phyloP scores from a whole-genome alignment of 805 yeast genomes.

The Cyberlindnera bimundalis region DNA sequence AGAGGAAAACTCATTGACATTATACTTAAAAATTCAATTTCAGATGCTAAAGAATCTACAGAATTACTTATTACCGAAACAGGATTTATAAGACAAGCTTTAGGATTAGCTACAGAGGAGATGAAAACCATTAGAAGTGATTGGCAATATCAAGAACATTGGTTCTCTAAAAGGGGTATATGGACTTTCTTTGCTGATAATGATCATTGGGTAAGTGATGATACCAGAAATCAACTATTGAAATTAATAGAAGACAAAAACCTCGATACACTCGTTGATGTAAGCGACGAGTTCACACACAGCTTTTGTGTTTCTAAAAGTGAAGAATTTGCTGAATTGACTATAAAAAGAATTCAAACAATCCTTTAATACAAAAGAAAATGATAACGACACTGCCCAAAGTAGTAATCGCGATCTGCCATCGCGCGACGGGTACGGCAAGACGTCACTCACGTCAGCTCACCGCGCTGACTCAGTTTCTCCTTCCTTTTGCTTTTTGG shows the following conservation, averaged over 20 bases:
- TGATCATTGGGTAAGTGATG: constrained; percentile 64
- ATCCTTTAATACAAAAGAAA: neutral
- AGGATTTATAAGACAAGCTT: constrained; percentile 48
- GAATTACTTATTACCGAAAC: constrained; percentile 39
- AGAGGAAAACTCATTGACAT: constrained; percentile 1
- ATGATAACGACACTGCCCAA: neutral
- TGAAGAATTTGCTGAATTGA: constrained; percentile 40
- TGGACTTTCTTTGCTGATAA: constrained; percentile 57
- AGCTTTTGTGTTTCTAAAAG: constrained; percentile 61
- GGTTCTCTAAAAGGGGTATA: constrained; percentile 33
- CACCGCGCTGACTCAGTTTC: too few species aligned
- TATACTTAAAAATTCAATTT: constrained; percentile 12
- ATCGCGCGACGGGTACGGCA: too few species aligned
- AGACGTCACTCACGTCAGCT: too few species aligned
- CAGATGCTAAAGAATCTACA: constrained; percentile 33
- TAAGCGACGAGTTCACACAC: constrained; percentile 43
- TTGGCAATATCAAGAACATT: constrained; percentile 47
- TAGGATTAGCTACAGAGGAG: constrained; percentile 58
- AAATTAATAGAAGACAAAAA: constrained; percentile 35
- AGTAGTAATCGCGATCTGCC: neutral
- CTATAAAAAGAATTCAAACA: constrained; percentile 23
- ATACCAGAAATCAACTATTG: constrained; percentile 42
- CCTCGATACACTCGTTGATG: constrained; percentile 29
- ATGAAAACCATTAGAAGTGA: constrained; percentile 49
- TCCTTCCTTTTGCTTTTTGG: too few species aligned